Conservation (phyloP, 2,329 filamentous ascomycete species). For the Lasiodiplodia gonubiensis region DNA sequence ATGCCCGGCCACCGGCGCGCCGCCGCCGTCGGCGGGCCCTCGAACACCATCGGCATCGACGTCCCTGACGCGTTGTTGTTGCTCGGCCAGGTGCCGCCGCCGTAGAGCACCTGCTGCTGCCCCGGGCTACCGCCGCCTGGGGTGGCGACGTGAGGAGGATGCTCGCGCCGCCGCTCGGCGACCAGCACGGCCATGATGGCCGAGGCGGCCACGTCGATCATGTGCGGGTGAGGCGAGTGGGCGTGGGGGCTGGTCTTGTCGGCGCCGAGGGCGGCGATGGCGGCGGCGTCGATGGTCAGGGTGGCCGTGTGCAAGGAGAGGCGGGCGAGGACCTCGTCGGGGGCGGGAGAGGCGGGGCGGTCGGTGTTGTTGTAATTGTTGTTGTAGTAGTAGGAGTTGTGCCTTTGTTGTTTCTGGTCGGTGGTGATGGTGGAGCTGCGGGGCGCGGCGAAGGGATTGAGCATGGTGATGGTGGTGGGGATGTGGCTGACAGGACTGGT, state of each 20-base stretch:
- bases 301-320: conserved; percentile 52
- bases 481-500: conserved; percentile 5
- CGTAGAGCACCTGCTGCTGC: background rate
- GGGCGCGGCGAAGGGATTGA: conserved; percentile 44
- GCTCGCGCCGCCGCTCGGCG: conserved; percentile 49
- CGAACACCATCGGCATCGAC: background rate
- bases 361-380: conserved; percentile 35
- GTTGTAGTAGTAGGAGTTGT: conserved; percentile 36
- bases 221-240: conserved; percentile 50
- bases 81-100: conserved; percentile 1
- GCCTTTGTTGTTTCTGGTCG: conserved; percentile 38
- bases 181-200: conserved; percentile 53
- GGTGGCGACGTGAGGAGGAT: background rate
- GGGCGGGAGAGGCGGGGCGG: conserved; percentile 41
- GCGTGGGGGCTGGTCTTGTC: conserved; percentile 33
- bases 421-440: background rate
- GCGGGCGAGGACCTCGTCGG: conserved; percentile 49
- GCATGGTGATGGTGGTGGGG: conserved; percentile 39
- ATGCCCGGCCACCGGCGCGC: conserved; percentile 36
- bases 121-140: background rate
- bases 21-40: conserved; percentile 31
- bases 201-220: conserved; percentile 52
- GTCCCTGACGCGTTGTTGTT: background rate
- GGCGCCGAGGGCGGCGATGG: conserved; percentile 35
- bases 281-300: conserved; percentile 52